These are phyloP conservation scores for Yamadazyma conglobata DNA, from an alignment of 1,139 yeast genomes.

Conservation along the genomic window DNA sequence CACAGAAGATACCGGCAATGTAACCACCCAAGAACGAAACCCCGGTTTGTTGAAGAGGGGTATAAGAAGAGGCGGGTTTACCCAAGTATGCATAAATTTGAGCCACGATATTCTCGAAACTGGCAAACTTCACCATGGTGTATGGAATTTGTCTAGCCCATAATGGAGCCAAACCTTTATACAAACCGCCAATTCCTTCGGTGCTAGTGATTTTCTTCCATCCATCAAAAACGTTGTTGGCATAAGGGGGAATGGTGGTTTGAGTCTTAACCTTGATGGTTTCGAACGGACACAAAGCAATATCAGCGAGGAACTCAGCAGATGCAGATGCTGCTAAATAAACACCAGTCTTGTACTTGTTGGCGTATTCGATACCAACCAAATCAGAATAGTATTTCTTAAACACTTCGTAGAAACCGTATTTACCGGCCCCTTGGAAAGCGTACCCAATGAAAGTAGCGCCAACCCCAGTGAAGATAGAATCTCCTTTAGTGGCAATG, in stretches of 20 bases:
- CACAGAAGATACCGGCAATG: slow-evolving; percentile 95
- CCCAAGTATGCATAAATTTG: slow-evolving; percentile 55
- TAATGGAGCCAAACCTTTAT: slow-evolving; percentile 83
- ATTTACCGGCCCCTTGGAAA: slow-evolving; percentile 93
- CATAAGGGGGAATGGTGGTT: slow-evolving; percentile 84
- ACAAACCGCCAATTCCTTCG: slow-evolving; percentile 71
- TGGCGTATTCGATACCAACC: slow-evolving; percentile 63
- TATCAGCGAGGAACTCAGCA: slow-evolving; percentile 89
- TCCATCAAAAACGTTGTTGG: slow-evolving; percentile 60
- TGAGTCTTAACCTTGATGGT: slow-evolving; percentile 91
- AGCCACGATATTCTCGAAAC: slow-evolving; percentile 86
- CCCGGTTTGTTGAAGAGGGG: slow-evolving; percentile 72
- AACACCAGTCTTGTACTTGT: slow-evolving; percentile 66
- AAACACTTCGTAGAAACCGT: slow-evolving; percentile 89
- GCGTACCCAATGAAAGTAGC: slow-evolving; percentile 92
- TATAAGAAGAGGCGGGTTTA: slow-evolving; percentile 37
- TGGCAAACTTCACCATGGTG: slow-evolving; percentile 93
- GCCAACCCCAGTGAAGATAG: slow-evolving; percentile 80
- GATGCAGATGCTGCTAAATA: slow-evolving; percentile 84
- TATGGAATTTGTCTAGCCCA: slow-evolving; percentile 96
- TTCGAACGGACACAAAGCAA: slow-evolving; percentile 88
- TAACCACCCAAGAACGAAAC: slow-evolving; percentile 93
- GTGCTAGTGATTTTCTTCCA: slow-evolving; percentile 59
- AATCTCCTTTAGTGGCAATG: slow-evolving; percentile 70
- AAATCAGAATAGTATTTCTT: slow-evolving; percentile 70